phyloP scores from a whole-genome alignment of 305 asterid species.

The Solanum aculeatissimum region DNA sequence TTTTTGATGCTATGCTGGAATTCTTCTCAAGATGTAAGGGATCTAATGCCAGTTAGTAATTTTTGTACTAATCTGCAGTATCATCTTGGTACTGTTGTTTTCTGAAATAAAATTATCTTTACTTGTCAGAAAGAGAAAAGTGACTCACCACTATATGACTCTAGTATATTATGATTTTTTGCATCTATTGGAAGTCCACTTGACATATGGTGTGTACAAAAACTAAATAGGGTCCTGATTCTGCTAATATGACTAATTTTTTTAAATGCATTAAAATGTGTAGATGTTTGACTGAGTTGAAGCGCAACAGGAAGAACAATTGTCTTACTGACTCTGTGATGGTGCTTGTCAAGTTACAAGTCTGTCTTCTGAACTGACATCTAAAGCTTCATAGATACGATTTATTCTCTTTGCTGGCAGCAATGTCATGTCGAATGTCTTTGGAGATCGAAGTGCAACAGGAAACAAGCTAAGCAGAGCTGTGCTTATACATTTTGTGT shows the following conservation, averaged over 20 bases:
- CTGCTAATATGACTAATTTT: neutral
- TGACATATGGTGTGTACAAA: neutral
- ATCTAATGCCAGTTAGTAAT: neutral
- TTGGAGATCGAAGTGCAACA: neutral
- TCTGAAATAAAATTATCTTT: neutral
- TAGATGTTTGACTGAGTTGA: constrained; percentile 21
- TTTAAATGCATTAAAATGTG: neutral
- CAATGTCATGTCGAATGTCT: neutral
- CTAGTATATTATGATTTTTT: neutral
- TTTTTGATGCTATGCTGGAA: neutral
- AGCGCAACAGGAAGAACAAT: neutral
- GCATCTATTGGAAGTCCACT: neutral
- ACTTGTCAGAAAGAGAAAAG: neutral
- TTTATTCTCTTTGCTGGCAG: neutral
- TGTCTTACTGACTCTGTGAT: neutral
- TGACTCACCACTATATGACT: neutral
- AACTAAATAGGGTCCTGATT: neutral
- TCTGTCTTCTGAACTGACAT: neutral
- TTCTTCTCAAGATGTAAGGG: neutral
- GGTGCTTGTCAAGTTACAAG: neutral
- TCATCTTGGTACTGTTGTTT: neutral
- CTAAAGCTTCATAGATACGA: neutral
- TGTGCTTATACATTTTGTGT: neutral
- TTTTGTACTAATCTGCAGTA: neutral
- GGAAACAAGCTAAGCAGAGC: neutral